Base-by-base conservation (phyloP, 2,329 filamentous ascomycete species). In the Immersiporthe knoxdaviesiana region DNA sequence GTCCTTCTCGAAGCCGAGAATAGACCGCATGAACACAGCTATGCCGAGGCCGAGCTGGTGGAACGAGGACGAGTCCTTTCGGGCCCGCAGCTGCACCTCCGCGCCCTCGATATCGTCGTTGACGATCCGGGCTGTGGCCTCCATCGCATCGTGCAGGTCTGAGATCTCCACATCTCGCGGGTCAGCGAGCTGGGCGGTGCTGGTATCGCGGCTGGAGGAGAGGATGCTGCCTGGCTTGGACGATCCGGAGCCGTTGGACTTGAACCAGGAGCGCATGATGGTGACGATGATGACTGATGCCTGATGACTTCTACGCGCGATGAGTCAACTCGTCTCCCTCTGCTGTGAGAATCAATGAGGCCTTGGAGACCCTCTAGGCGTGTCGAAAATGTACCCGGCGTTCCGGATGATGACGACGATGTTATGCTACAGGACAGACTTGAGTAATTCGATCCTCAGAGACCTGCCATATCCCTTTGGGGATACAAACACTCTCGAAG, bases 31-130 rank as follows among this genome's bases (percentile, higher is more conserved):
- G 78, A 98, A 98, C 59, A 88, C 89, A 27, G 94, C 90, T 44
- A 97, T 90, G 65, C 93, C 91, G 73, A 90, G 85, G 39, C 94
- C 94, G 44, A 98, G 85, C 82, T 91, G 84, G 80, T 99, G 96
- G 77, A 97, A 98, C n/a, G 92, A 88, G 7, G 94, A 97, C 73
- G 87, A 86, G 59, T 92, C 90, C 73, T 90, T 87, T 64, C 87
- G 86, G 47, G 97, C 84, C 56, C 89, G 88, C 37, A 99, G 85
- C 59, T 89, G 88, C 70, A 84, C 84, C 80, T 97, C 92, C 7
- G 96, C 96, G 52, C 88, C 90, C 47, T 93, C 92, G 70, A 98
- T 91, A 80, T 98, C 93, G 80, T 97, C 94, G 77, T 96, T 91
- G 85, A 97, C 91, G 74, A 97, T 92, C 68, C 92, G 82, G 11